Evolutionary conservation across 148 eudicot species (phyloP).

Genomic region (Talinum fruticosum): DNA sequence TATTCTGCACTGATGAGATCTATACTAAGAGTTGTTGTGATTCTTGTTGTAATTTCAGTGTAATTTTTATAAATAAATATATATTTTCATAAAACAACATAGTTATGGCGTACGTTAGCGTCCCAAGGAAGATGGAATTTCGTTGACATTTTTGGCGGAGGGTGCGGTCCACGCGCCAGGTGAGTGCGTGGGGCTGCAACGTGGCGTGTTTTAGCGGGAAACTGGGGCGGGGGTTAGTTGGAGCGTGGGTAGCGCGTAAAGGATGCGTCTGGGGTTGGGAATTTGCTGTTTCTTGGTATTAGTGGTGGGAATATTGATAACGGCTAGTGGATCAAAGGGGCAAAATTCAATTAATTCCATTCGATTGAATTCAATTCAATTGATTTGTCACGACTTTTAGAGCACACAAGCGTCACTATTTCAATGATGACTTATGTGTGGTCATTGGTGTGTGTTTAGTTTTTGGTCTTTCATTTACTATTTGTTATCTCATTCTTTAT

Average conservation of each 20-base stretch:
- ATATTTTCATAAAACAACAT: too few relatives aligned
- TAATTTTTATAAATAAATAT: too few relatives aligned
- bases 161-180: conserved; percentile 12
- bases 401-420: neutral
- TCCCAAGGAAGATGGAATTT: neutral
- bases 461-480: neutral
- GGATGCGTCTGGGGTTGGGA: neutral
- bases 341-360: neutral
- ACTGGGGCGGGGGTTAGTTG: neutral
- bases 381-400: neutral
- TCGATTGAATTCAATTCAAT: too few relatives aligned
- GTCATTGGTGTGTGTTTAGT: neutral
- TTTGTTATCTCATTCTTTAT: neutral
- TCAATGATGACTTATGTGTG: neutral
- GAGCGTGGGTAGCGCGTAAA: neutral
- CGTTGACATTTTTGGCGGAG: conserved; percentile 20
- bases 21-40: too few relatives aligned
- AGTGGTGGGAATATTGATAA: neutral
- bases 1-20: too few relatives aligned
- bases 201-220: neutral
- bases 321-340: neutral
- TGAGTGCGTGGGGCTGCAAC: neutral
- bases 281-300: neutral
- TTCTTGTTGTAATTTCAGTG: too few relatives aligned
- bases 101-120: neutral